phyloP scores from a whole-genome alignment of 2,329 filamentous ascomycete genomes.

The Fonsecaea pugnacius region DNA sequence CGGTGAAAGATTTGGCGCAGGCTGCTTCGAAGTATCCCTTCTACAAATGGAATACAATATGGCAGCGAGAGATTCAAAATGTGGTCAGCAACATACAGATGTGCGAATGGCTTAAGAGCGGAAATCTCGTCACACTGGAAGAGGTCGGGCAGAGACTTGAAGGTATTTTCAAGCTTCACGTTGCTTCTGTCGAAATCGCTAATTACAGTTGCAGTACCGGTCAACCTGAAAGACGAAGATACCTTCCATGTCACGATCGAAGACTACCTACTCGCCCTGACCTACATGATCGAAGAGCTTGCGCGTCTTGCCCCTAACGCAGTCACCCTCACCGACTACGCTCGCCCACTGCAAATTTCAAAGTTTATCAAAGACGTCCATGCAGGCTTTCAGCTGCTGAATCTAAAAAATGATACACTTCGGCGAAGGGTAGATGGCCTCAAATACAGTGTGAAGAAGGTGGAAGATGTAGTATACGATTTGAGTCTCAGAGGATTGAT shows the following conservation, averaged over 20 bases:
- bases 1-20: constrained; percentile 69
- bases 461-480: constrained; percentile 98
- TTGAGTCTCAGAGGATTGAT: constrained; percentile 83
- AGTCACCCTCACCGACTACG: constrained; percentile 87
- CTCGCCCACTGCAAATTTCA: constrained; percentile 83
- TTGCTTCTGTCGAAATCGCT: background rate
- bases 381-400: constrained; percentile 94
- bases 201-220: constrained; percentile 66
- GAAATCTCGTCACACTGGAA: constrained; percentile 82
- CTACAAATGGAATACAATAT: constrained; percentile 95
- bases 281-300: constrained; percentile 86
- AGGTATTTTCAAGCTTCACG: constrained; percentile 54
- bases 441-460: constrained; percentile 97
- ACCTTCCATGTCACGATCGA: constrained; percentile 95
- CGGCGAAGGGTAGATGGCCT: constrained; percentile 87
- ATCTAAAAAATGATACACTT: constrained; percentile 93
- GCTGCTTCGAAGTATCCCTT: constrained; percentile 87
- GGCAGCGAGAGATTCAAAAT: constrained; percentile 83
- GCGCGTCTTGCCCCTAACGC: constrained; percentile 83
- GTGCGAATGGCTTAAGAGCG: constrained; percentile 58
- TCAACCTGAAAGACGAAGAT: constrained; percentile 81
- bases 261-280: constrained; percentile 90
- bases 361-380: constrained; percentile 94
- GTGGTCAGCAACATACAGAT: constrained; percentile 75
- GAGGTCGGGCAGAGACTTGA: constrained; percentile 79